These are phyloP conservation scores for Centrapalus pauciflorus DNA, from an alignment of 129 eudicot genomes.

Conservation along the genomic window DNA sequence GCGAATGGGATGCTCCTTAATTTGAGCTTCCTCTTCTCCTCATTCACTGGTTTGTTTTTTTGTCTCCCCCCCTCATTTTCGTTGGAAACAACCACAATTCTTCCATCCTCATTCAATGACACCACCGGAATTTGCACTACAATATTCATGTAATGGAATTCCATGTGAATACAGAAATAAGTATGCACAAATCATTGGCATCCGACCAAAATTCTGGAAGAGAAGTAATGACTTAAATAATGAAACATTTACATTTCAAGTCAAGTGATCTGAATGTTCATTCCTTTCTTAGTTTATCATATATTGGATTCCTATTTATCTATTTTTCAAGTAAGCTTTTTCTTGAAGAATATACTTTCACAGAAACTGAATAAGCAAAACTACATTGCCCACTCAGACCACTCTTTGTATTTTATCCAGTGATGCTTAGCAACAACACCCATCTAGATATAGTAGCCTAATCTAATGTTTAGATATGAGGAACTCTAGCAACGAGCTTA, in stretches of 20 bases:
- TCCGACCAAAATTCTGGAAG: neutral
- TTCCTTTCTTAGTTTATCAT: neutral
- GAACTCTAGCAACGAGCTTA: neutral
- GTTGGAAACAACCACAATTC: slow-evolving; percentile 63
- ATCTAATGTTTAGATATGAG: neutral
- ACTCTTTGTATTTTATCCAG: neutral
- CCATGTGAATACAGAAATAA: slow-evolving; percentile 1
- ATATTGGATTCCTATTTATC: neutral
- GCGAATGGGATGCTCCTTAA: slow-evolving; percentile 52
- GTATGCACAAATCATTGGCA: neutral
- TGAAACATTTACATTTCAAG: neutral
- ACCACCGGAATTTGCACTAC: slow-evolving; percentile 92
- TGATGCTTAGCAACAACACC: neutral
- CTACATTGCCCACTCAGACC: neutral
- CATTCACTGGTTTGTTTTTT: slow-evolving; percentile 70
- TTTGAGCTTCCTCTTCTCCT: slow-evolving; percentile 69
- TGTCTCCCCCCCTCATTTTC: slow-evolving; percentile 42
- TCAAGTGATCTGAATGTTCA: neutral
- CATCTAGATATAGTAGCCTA: neutral
- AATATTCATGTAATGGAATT: slow-evolving; percentile 2
- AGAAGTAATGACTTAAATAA: neutral
- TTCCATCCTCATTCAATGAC: slow-evolving; percentile 83
- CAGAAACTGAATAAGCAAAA: neutral
- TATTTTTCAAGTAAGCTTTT: too few species aligned
- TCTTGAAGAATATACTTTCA: too few species aligned